These are phyloP conservation scores for Antitrichia curtipendula DNA, from an alignment of 225 moss, liverwort and hornwort genomes.

Conservation along the genomic window DNA sequence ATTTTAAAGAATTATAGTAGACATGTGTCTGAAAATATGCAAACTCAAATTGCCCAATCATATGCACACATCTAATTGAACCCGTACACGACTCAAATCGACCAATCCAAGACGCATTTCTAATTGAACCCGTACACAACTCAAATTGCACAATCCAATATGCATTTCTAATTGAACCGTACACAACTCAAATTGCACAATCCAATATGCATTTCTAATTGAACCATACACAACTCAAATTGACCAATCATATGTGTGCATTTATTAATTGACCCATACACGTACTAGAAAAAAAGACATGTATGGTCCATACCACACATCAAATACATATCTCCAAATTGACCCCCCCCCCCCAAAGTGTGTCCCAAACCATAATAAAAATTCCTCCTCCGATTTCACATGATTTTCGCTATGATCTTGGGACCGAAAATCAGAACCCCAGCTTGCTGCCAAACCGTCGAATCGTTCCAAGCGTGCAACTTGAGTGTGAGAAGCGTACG, in stretches of 20 bases:
- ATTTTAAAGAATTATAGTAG: background rate
- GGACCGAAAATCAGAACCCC: too few species aligned
- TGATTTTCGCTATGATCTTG: background rate
- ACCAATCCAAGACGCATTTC: background rate
- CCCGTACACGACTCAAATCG: too few species aligned
- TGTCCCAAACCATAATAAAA: fast-evolving
- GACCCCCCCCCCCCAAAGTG: background rate
- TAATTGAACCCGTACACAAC: too few species aligned
- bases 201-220: background rate
- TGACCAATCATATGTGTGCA: background rate
- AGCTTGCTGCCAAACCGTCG: too few species aligned
- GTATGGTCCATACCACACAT: too few species aligned
- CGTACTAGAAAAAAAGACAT: too few species aligned
- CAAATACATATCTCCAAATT: background rate
- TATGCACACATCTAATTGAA: background rate
- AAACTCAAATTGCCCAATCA: too few species aligned
- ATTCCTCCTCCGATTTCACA: too few species aligned
- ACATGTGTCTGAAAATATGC: background rate
- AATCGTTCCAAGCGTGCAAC: background rate
- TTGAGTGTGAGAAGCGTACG: background rate
- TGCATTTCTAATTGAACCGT: background rate
- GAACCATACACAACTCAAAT: too few species aligned
- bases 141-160: too few species aligned
- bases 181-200: background rate
- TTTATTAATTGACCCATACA: too few species aligned